Conservation (phyloP, 164 flowering plant genomes). For the Santalum album region DNA sequence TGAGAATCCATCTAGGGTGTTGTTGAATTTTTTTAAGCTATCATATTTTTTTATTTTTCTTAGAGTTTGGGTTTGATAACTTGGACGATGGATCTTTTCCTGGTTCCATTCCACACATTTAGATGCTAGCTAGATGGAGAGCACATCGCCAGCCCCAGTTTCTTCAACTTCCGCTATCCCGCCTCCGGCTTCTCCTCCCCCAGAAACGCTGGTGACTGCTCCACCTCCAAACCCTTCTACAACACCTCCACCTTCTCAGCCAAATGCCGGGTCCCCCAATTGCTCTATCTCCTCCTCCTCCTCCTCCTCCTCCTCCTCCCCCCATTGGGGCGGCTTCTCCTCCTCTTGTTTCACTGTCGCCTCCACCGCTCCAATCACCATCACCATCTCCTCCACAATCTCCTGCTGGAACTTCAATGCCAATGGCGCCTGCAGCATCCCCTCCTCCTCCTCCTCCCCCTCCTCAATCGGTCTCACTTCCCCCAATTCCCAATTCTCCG, state of each 20-base stretch:
- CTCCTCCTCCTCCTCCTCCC: conserved; percentile 7
- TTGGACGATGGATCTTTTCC: no score
- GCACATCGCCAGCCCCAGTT: conserved; percentile 27
- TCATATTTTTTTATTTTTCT: no score
- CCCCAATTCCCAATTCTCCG: conserved; percentile 10
- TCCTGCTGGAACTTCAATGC: no score
- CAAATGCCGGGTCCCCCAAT: no score
- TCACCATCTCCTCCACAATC: conserved; percentile 13
- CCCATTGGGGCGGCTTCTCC: conserved; percentile 19
- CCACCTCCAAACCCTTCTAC: conserved; percentile 16
- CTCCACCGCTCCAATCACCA: conserved; percentile 16
- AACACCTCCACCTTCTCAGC: conserved; percentile 23
- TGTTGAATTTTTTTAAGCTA: no score
- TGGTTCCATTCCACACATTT: no score
- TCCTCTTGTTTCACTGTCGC: conserved; percentile 6
- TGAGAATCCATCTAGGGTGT: no score
- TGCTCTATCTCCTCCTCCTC: conserved; percentile 11
- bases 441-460: no score
- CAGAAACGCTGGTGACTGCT: conserved; percentile 10
- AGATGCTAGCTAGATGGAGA: no score
- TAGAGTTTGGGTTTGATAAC: no score
- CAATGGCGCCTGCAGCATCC: no score
- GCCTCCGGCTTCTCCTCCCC: conserved; percentile 8
- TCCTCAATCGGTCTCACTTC: no score
- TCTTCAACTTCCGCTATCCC: conserved; percentile 22